Evolutionary conservation across 2,329 filamentous ascomycete species (phyloP).

Genomic region (Exophiala mesophila): DNA sequence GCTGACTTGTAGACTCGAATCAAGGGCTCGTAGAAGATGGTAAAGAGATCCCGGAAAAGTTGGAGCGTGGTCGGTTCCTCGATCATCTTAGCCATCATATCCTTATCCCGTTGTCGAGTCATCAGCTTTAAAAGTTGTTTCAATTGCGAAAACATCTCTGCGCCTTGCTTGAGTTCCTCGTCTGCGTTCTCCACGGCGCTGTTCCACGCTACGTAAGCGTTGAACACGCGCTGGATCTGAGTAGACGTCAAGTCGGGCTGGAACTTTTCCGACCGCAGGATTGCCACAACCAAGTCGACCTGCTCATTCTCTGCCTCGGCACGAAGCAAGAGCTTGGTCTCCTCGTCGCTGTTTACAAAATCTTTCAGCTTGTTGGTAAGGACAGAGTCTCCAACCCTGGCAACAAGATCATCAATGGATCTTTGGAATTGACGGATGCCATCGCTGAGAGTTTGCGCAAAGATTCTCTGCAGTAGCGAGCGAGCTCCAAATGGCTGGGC

Average conservation of each 20-base stretch:
- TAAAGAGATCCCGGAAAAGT: slow-evolving; percentile 86
- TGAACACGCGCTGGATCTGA: slow-evolving; percentile 81
- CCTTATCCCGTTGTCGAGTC: slow-evolving; percentile 86
- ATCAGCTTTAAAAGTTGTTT: slow-evolving; percentile 93
- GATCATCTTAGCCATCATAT: slow-evolving; percentile 93
- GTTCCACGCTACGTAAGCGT: slow-evolving; percentile 94
- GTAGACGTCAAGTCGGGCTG: slow-evolving; percentile 64
- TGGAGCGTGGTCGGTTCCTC: slow-evolving; percentile 97
- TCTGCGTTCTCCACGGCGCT: slow-evolving; percentile 88
- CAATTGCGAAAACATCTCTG: slow-evolving; percentile 86
- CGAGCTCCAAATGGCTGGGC: slow-evolving; percentile 89
- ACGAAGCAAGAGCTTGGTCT: slow-evolving; percentile 68
- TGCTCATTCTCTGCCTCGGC: slow-evolving; percentile 67
- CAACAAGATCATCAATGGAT: slow-evolving; percentile 71
- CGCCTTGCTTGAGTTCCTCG: slow-evolving; percentile 80
- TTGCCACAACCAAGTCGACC: slow-evolving; percentile 78
- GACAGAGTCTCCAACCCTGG: slow-evolving; percentile 74
- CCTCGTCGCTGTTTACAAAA: slow-evolving; percentile 71
- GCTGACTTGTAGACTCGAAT: slow-evolving; percentile 97
- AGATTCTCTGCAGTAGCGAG: slow-evolving; percentile 89
- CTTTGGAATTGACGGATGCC: slow-evolving; percentile 82
- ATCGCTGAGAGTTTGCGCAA: slow-evolving; percentile 84
- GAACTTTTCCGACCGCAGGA: slow-evolving; percentile 74
- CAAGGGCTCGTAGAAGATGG: slow-evolving; percentile 97
- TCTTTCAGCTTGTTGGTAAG: slow-evolving; percentile 75